phyloP scores from a whole-genome alignment of 805 yeast genomes.

The Lachancea sp. region DNA sequence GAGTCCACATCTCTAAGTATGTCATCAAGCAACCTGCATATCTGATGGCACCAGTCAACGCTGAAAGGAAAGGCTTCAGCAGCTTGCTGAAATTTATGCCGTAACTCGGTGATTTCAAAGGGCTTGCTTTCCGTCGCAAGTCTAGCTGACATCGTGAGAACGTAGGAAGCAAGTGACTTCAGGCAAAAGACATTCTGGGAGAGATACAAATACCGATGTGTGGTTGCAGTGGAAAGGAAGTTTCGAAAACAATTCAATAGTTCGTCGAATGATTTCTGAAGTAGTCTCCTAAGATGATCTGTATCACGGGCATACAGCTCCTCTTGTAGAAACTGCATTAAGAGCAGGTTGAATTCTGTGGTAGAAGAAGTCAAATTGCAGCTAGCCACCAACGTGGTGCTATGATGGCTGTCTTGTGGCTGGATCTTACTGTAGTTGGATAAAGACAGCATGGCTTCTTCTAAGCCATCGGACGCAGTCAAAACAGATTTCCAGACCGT shows the following conservation, averaged over 20 bases:
- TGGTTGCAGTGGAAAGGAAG: neutral
- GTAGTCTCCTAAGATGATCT: neutral
- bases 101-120: neutral
- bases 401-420: neutral
- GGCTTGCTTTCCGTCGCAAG: neutral
- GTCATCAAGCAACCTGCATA: neutral
- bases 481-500: constrained; percentile 1
- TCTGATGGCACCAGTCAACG: neutral
- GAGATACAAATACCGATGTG: neutral
- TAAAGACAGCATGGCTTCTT: neutral
- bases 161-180: neutral
- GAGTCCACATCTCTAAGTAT: neutral
- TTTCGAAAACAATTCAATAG: neutral
- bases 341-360: constrained; percentile 1
- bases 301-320: neutral
- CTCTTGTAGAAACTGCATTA: neutral
- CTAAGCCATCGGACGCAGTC: neutral
- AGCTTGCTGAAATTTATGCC: neutral
- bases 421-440: neutral
- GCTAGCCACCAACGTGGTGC: neutral
- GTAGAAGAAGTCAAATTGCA: neutral
- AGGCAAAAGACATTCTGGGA: neutral
- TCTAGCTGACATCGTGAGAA: neutral
- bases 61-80: neutral
- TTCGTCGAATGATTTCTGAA: neutral